phyloP scores from a whole-genome alignment of 805 yeast species.

The Cyberlindnera amylophila region DNA sequence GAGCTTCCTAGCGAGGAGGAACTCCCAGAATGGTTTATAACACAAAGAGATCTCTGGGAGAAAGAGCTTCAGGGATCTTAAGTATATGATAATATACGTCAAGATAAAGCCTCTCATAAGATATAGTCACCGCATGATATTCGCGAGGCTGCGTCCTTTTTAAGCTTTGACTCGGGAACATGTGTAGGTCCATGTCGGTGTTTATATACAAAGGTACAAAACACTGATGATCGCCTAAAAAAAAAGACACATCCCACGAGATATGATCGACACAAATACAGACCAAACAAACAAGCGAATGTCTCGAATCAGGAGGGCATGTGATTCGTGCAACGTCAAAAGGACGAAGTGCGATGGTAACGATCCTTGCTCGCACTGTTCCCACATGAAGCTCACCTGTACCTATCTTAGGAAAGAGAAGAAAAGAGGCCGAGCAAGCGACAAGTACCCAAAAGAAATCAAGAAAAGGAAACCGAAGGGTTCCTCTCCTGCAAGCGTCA shows the following conservation, averaged over 20 bases:
- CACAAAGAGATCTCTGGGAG: slow-evolving; percentile 68
- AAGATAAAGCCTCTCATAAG: too few species aligned
- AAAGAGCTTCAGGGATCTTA: too few species aligned
- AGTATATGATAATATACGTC: too few species aligned
- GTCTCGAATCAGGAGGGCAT: slow-evolving; percentile 35
- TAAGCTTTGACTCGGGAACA: too few species aligned
- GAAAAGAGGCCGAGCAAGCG: slow-evolving; percentile 45
- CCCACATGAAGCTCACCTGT: slow-evolving; percentile 30
- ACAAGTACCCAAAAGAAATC: slow-evolving; percentile 36
- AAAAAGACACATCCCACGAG: too few species aligned
- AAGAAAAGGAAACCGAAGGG: slow-evolving; percentile 22
- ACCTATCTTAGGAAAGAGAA: slow-evolving; percentile 41
- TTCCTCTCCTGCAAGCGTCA: neutral
- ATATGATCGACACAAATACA: neutral
- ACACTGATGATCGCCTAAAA: too few species aligned
- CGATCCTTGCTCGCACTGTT: slow-evolving; percentile 42
- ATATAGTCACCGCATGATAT: too few species aligned
- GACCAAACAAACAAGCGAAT: slow-evolving; percentile 10
- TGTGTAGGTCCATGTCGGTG: too few species aligned
- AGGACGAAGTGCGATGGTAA: slow-evolving; percentile 48
- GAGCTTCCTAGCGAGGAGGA: slow-evolving; percentile 52
- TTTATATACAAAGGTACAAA: too few species aligned
- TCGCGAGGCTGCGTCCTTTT: too few species aligned
- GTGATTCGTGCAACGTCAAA: slow-evolving; percentile 44
- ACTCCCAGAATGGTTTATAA: slow-evolving; percentile 74